A percentile compares a stretch with the other conserved stretches of the same genome.
These are phyloP conservation scores for Xerocomus amazonicus DNA, from an alignment of 1,284 basidiomycete species.

Conservation along the genomic window DNA sequence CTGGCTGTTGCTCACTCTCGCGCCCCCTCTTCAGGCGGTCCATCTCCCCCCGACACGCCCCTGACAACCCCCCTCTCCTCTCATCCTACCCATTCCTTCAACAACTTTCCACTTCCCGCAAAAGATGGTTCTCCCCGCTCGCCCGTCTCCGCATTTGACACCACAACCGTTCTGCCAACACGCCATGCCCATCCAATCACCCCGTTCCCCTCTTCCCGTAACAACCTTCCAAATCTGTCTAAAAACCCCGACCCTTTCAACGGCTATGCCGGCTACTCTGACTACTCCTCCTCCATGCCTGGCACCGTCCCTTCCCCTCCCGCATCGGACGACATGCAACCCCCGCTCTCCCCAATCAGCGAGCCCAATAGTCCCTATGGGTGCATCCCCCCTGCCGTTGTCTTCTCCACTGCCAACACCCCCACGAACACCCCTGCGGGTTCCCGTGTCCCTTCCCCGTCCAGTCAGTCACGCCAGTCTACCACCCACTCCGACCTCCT, in stretches of 20 bases:
- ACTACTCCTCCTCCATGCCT: constrained; percentile 62
- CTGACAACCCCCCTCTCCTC: constrained; percentile 45
- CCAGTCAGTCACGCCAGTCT: constrained; percentile 24
- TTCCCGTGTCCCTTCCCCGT: constrained; percentile 40
- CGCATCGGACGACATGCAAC: constrained; percentile 33
- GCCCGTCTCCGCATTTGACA: constrained; percentile 48
- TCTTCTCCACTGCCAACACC: constrained; percentile 46
- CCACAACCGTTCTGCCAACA: constrained; percentile 43
- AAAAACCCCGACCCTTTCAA: constrained; percentile 50
- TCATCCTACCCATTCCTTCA: constrained; percentile 47
- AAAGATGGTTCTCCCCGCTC: constrained; percentile 26
- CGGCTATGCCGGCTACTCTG: constrained; percentile 56
- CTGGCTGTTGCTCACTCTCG: constrained; percentile 49
- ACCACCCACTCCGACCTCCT: neutral
- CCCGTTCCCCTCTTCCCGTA: constrained; percentile 28
- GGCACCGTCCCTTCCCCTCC: constrained; percentile 43
- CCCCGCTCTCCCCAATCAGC: constrained; percentile 26
- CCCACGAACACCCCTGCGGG: constrained; percentile 41
- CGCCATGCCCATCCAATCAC: constrained; percentile 32
- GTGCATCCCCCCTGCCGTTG: constrained; percentile 64
- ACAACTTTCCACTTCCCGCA: constrained; percentile 36
- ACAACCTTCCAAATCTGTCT: constrained; percentile 22
- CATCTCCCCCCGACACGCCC: constrained; percentile 50
- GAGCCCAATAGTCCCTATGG: constrained; percentile 36
- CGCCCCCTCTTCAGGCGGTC: constrained; percentile 44